Base-by-base conservation (phyloP, 768 basidiomycete genomes). In the Daedaleopsis nitida region DNA sequence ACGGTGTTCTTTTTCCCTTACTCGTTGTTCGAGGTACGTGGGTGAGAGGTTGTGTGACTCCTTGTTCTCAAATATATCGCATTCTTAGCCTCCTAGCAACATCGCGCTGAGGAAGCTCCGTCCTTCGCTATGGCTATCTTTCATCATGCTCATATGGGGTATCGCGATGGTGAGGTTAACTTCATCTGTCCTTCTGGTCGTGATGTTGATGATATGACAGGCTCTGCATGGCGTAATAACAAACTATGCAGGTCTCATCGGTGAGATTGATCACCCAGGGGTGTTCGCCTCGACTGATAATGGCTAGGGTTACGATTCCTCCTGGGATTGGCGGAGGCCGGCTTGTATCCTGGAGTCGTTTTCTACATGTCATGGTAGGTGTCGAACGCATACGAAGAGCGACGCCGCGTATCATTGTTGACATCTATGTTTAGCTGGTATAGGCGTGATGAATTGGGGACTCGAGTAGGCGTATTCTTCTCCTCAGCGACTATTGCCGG, bases 1-100 rank as follows among this genome's bases (percentile, higher is more conserved):
- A 88, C 87, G 5, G 80, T 89, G 4, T 92, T 92, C 78, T 92
- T 91, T 75, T 86, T 90, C 58, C 86, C 86, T 10, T 92, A 87
- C 69, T 78, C 88, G 23, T 61, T 86, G 44, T 85, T 91, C 16
- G 89, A 90, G 80, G 89, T 87, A 38, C 60, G 76, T 58, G 23
- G 14, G 21, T 49, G 4, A 21, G 13, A 21, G 13, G 19, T 9
- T 23, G 12, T 7, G 19, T 10, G 6, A 11, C 2, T 23, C 11
- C 23, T 14, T 23, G 47, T 21, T 14, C 9, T 23, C 12, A 24
- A 9, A 12, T 3, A 3, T 13, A 21, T 3, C 42, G n/a, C 42
- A 14, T 23, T 14, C 4, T 23, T 27, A 89, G 86, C 85, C 86
- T 8, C 80, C 80, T 9, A 87, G 86, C 66, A 89, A 89, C 65